Evolutionary conservation across 805 yeast species (phyloP), one percentile per base, ranked within the genome.

Genomic region (Hemisphaericaspora nanyangensis): DNA sequence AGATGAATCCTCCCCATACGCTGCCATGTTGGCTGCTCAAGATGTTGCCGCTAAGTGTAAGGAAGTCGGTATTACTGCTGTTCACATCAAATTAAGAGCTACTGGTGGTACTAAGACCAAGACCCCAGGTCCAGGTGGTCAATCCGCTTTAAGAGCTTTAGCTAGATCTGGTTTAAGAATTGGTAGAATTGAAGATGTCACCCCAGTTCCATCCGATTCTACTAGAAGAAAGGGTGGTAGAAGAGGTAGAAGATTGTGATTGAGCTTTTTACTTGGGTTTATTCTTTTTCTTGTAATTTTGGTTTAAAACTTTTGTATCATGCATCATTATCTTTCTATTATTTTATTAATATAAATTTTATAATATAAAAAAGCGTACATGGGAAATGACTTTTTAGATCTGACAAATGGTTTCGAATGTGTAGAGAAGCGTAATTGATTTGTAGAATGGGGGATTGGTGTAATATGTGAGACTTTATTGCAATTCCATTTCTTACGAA

Each of bases 141-240:
- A 93, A 82, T 85, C 96, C 57, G 96, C 96, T 74, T 77, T 91
- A 73, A 85, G 99, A 85, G 96, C 98, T 70, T 77, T 91, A 67
- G 98, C 99, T 66, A 90, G 99, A 84, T 89, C 98, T 58, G 99
- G 99, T 73, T 81, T 93, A 76, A 90, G 95, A 84, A 93, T 93
- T 59, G 99, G 99, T 65, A 89, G 99, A 79, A 93, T 93, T 63
- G 99, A 95, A 82, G 99, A 93, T 75, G 99, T 93, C 60, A 93
- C 99, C 61, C 99, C 99, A 75, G 90, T 93, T 65, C 99, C 99
- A 75, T 93, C 99, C 60, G 99, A 93, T 77, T 90, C 98, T 65
- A 95, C 99, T 75, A 93, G 99, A 85, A 87, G 91, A 88, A 95
- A 93, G 95, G 99, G 99, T 88, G 99, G 99, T 87, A 93, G 99